A percentile compares a stretch with the other conserved stretches of the same genome.
Conservation (phyloP, 768 basidiomycete species). For the Podaxis pistillaris region DNA sequence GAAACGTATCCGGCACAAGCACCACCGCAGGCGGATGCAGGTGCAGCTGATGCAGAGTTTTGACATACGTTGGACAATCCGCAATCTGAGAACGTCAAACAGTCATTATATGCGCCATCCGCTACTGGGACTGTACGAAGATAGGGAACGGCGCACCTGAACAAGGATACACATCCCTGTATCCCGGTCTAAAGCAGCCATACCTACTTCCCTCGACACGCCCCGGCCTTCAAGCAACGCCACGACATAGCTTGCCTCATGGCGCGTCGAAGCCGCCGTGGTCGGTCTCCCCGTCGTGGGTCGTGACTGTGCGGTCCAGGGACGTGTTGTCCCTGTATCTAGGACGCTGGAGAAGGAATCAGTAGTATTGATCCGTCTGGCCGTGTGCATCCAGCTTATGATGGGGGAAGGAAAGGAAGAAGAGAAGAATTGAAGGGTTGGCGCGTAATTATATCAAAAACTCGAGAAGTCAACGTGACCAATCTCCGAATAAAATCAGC, state of each 20-base stretch:
- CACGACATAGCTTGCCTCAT: slow-evolving; percentile 62
- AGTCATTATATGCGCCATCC: neutral
- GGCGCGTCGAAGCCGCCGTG: slow-evolving; percentile 57
- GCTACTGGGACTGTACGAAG: neutral
- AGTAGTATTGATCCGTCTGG: neutral
- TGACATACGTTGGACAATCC: slow-evolving; percentile 87
- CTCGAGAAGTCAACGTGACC: neutral
- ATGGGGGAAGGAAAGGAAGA: neutral
- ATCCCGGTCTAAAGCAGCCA: slow-evolving; percentile 81
- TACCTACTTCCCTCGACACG: slow-evolving; percentile 79
- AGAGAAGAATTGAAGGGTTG: neutral
- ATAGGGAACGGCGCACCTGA: slow-evolving; percentile 50
- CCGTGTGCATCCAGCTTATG: neutral
- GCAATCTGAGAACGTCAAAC: slow-evolving; percentile 49
- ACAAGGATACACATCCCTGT: slow-evolving; percentile 75
- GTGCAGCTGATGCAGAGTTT: slow-evolving; percentile 84
- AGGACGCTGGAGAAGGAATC: neutral
- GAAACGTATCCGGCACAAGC: slow-evolving; percentile 80
- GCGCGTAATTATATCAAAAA: neutral
- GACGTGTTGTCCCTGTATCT: slow-evolving; percentile 30
- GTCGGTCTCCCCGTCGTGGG: slow-evolving; percentile 62
- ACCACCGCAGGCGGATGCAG: slow-evolving; percentile 68
- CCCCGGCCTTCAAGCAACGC: slow-evolving; percentile 78
- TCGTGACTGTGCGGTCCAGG: slow-evolving; percentile 58
- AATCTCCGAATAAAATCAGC: neutral